Base-by-base conservation (phyloP, 1,284 basidiomycete species). In the Cryptococcus sp. region DNA sequence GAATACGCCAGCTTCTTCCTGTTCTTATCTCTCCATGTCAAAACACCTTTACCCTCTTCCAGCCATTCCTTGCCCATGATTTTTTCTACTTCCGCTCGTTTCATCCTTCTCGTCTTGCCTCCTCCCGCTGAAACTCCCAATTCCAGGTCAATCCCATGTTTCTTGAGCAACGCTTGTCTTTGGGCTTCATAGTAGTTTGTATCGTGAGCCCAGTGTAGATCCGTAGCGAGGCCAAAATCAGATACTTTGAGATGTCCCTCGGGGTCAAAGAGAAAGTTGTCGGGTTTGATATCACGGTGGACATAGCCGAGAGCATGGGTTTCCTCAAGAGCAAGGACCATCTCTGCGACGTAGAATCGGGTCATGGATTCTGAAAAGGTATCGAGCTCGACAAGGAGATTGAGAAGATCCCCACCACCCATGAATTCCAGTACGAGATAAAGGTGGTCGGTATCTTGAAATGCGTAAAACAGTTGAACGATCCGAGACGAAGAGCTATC, bases 261-360 rank as follows among this genome's bases (percentile, higher is more conserved):
- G 56, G 87, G 86, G 74, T 91, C 89, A 78, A 97, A 95, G 50
- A 97, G 81, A 79, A 97, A 97, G 77, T 97, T 97, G 78, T 91
- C 89, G 60, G 91, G 91, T 78, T 95, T 95, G 79, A 97, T 95
- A 79, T 98, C 94, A 53, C 94, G 85, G 79, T 97, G 94, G 66
- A 97, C 96, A 79, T 95, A 98, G 3, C 94, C 94, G 64, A 91
- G 86, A 70, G 86, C 86, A 78, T 98, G 95, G 70, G 91, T 94
- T 63, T 89, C 87, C 74, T 95, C 88, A 61, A 98, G 88, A 13
- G 91, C 90, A n/a, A 98, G 83, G 56, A 98, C 82, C 94, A 98
- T 98, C 87, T 97, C 94, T 57, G 93, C 90, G 53, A 95, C 83
- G 79, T 98, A 98, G 80, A 98, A 97, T 59, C 86, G 83, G 48